Base-by-base conservation (phyloP, 148 eudicot genomes). In the Polygonum aviculare region DNA sequence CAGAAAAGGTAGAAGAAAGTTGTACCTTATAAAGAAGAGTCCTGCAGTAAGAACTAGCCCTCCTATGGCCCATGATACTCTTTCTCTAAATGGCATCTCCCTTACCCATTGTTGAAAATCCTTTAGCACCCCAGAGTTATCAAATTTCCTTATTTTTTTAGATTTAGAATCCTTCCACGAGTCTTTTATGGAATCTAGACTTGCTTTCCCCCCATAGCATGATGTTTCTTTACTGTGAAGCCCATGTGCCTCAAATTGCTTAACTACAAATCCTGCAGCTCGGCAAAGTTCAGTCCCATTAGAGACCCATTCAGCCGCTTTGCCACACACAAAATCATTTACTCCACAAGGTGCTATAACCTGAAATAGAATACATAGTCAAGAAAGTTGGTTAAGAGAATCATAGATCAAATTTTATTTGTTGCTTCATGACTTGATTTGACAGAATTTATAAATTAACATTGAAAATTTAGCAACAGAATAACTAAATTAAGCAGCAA, bases 11-110 rank as follows among this genome's bases (percentile, higher is more conserved):
- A 38, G 36, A 67, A 38, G 45, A 9, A 38, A 67, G 44, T 4
- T 6, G 72, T 67, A 92, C 98, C 98, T 90, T 76, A 82, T 78
- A 80, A 89, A 92, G 38, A 95, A 80, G 88, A 92, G 89, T 33
- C 98, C 98, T 41, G 96, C 94, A 55, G 98, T 90, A 75, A 95
- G 96, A 77, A 95, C 98, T 89, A 95, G 82, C 19, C 98, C 98
- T 60, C 97, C 98, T 18, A 95, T 89, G 21, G 94, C 98, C 98
- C 97, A 90, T 72, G 89, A 90, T 76, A 95, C 90, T 79, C 85
- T 88, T 79, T 90, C 97, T 7, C 80, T 85, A 44, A 89, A 82
- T 21, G 92, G 88, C 88, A 85, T 88, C 75, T 89, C 92, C 77
- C 70, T 78, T 75, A 83, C 77, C 97, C 92, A 86, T 78, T 89